Conservation (phyloP, 2,329 filamentous ascomycete species). For the Sporothrix brasiliensis region DNA sequence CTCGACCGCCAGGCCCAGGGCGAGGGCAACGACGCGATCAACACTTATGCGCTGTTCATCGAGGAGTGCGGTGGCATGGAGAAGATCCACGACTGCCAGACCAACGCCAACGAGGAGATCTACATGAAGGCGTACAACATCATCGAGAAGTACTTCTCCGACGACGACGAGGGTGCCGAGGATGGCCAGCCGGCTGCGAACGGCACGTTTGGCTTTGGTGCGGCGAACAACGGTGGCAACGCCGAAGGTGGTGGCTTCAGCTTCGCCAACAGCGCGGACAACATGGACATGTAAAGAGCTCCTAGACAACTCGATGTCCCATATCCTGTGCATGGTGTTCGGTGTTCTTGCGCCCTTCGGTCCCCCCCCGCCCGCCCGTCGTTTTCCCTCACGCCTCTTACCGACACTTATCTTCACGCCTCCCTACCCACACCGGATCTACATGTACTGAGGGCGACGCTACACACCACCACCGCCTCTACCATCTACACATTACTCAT, state of each 20-base stretch:
- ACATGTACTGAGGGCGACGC: conserved; percentile 3
- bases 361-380: neutral
- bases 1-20: conserved; percentile 92
- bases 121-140: conserved; percentile 99
- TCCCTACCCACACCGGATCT: conserved; percentile 14
- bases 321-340: neutral
- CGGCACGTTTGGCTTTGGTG: conserved; percentile 75
- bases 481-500: conserved; percentile 9
- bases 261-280: conserved; percentile 75
- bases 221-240: conserved; percentile 59
- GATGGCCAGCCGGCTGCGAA: conserved; percentile 71
- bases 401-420: neutral
- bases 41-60: conserved; percentile 96
- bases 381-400: neutral
- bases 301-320: neutral
- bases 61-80: conserved; percentile 99
- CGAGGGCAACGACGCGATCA: conserved; percentile 76
- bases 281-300: conserved; percentile 64
- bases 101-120: conserved; percentile 99
- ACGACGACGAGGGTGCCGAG: conserved; percentile 92
- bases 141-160: conserved; percentile 99
- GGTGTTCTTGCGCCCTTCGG: conserved; percentile 13
- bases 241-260: conserved; percentile 78
- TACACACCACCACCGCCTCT: neutral
- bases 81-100: conserved; percentile 99